Conservation (phyloP, 108 stramenopile species). For the Pseudonitzschia multistriata region DNA sequence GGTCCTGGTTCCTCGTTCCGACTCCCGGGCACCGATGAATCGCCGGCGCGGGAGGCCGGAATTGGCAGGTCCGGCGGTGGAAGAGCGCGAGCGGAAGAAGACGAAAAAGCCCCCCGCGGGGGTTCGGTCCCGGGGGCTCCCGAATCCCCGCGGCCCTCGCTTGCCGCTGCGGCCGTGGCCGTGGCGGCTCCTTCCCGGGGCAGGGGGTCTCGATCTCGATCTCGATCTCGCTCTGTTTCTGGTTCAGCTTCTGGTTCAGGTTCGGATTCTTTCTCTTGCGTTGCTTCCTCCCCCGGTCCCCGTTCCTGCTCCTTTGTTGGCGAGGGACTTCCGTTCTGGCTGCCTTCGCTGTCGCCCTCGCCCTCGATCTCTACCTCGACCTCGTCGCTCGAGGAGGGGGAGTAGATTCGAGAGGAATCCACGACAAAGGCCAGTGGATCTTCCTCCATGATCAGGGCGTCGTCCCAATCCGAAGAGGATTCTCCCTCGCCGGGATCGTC, state of each 20-base stretch:
- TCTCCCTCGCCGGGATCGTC: constrained; percentile 8
- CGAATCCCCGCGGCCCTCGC: too few species aligned
- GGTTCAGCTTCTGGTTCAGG: not conserved
- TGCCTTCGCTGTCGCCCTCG: not conserved
- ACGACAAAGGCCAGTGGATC: constrained; percentile 9
- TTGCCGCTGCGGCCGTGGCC: too few species aligned
- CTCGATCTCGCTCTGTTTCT: not conserved
- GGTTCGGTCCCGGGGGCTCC: not conserved
- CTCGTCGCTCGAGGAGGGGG: constrained; percentile 2
- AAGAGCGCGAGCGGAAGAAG: too few species aligned
- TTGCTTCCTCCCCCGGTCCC: too few species aligned
- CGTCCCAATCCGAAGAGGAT: constrained; percentile 21
- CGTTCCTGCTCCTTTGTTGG: not conserved
- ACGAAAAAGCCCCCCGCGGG: too few species aligned
- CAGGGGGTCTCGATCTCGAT: not conserved
- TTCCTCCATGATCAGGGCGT: constrained; percentile 12
- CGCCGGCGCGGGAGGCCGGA: too few species aligned
- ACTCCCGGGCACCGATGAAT: not conserved
- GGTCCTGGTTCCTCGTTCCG: not conserved
- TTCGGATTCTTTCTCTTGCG: too few species aligned
- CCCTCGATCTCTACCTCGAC: not conserved
- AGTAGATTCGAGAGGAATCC: not conserved
- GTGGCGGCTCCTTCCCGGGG: too few species aligned
- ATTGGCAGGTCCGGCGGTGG: too few species aligned
- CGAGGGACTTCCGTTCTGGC: not conserved